These are phyloP conservation scores for Phialocephala sp. DNA, from an alignment of 2,329 filamentous ascomycete genomes.

Conservation along the genomic window DNA sequence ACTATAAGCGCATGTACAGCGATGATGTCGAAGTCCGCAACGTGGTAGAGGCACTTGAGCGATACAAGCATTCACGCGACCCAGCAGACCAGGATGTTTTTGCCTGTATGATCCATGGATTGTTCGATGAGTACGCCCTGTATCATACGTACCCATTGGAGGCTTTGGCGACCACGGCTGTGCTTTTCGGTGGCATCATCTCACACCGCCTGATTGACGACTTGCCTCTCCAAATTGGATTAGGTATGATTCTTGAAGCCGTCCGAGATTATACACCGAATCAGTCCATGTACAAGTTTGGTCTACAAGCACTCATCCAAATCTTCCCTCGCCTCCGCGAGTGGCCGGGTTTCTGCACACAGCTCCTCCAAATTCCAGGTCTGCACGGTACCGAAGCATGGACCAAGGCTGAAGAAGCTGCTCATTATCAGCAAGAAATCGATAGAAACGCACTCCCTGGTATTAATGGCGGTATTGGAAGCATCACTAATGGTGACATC, in stretches of 20 bases:
- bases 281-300: constrained; percentile 97
- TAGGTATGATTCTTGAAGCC: constrained; percentile 97
- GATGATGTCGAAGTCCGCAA: constrained; percentile 85
- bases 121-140: constrained; percentile 97
- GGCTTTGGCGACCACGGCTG: constrained; percentile 91
- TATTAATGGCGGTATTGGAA: constrained; percentile 50
- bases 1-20: constrained; percentile 98
- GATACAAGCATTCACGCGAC: constrained; percentile 87
- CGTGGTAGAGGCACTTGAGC: constrained; percentile 82
- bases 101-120: constrained; percentile 96
- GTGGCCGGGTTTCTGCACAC: constrained; percentile 93
- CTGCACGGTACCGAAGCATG: constrained; percentile 86
- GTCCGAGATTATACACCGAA: constrained; percentile 84
- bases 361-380: constrained; percentile 80
- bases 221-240: constrained; percentile 88
- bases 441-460: constrained; percentile 16
- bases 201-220: constrained; percentile 90
- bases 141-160: constrained; percentile 97
- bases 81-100: constrained; percentile 91
- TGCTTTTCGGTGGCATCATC: constrained; percentile 96
- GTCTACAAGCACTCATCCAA: constrained; percentile 91
- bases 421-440: constrained; percentile 63
- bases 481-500: constrained; percentile 70
- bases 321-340: constrained; percentile 82
- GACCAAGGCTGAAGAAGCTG: constrained; percentile 80